phyloP scores from a whole-genome alignment of 345 rosid species.

The Mangifera indica region DNA sequence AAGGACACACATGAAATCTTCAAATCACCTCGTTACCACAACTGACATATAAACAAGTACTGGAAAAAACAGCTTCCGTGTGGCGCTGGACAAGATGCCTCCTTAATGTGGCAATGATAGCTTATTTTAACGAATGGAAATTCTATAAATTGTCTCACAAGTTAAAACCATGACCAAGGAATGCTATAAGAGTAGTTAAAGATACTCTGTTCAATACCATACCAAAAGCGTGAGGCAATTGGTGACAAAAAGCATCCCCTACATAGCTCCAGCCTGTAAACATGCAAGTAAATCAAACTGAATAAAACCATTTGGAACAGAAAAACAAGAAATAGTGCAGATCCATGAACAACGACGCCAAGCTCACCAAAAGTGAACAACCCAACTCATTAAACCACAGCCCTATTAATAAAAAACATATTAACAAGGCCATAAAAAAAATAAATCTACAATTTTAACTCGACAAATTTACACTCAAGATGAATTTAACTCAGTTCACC shows the following conservation, averaged over 20 bases:
- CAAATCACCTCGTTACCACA: neutral
- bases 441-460: neutral
- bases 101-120: too few relatives aligned
- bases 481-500: slow-evolving; percentile 34
- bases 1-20: neutral
- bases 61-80: neutral
- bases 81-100: too few relatives aligned
- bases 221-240: slow-evolving; percentile 98
- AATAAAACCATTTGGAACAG: slow-evolving; percentile 4
- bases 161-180: neutral
- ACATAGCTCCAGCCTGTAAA: slow-evolving; percentile 95
- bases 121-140: neutral
- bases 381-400: slow-evolving; percentile 87
- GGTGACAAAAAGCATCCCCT: slow-evolving; percentile 99
- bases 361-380: slow-evolving; percentile 96
- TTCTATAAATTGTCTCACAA: slow-evolving; percentile 4
- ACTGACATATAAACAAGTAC: neutral
- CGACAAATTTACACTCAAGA: neutral
- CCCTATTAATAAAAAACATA: slow-evolving; percentile 34
- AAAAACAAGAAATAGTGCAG: neutral
- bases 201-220: slow-evolving; percentile 23
- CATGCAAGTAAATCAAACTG: slow-evolving; percentile 13
- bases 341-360: slow-evolving; percentile 62
- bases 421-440: too few relatives aligned
- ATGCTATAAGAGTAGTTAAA: neutral